Evolutionary conservation across 306 rosid genomes (phyloP).

Genomic region (Trichosanthes truncata): DNA sequence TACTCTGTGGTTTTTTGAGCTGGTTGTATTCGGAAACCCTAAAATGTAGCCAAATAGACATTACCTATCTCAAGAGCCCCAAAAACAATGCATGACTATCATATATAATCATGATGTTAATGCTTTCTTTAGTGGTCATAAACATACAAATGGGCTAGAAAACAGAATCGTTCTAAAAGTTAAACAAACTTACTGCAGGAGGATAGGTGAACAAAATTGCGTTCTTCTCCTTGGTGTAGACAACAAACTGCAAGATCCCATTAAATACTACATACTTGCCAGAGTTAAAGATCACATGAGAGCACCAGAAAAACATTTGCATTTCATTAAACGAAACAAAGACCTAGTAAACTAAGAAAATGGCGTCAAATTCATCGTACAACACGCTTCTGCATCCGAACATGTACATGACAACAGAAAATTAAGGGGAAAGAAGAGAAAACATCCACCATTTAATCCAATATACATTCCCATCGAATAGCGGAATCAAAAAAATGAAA

Average conservation of each 20-base stretch:
- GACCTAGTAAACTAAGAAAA: background rate
- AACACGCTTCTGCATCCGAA: background rate
- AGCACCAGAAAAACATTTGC: background rate
- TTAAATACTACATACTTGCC: conserved; percentile 76
- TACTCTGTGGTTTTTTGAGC: background rate
- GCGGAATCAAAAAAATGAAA: background rate
- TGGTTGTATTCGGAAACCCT: background rate
- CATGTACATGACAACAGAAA: background rate
- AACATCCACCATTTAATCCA: background rate
- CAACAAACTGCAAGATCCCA: conserved; percentile 71
- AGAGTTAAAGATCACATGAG: conserved; percentile 50
- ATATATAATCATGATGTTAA: background rate
- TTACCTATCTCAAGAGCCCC: background rate
- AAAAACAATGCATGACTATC: background rate
- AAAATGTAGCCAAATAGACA: background rate
- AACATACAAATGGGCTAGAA: background rate
- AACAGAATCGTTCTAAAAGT: background rate
- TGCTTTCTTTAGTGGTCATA: background rate
- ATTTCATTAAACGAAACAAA: background rate
- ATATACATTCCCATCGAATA: background rate
- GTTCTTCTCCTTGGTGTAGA: conserved; percentile 79
- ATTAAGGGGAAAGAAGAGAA: background rate
- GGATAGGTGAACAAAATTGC: conserved; percentile 86
- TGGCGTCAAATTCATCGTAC: background rate
- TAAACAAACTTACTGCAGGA: conserved; percentile 45